Evolutionary conservation across 495 filamentous ascomycete genomes (phyloP).

Genomic region (Xylaria bambusicola): DNA sequence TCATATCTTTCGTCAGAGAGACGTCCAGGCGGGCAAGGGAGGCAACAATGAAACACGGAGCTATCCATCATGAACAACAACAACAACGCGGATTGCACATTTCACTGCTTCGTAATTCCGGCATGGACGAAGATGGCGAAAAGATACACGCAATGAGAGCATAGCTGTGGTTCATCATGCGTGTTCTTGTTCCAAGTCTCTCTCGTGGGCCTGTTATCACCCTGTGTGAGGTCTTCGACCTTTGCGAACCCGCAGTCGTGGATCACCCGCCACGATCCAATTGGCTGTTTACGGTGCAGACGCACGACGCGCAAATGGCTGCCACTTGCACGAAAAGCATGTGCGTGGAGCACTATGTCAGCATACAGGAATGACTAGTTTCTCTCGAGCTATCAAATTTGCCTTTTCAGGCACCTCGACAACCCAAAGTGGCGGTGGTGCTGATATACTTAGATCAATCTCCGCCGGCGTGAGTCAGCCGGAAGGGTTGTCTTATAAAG

Average conservation of each 20-base stretch:
- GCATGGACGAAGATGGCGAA: constrained; percentile 1
- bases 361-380: constrained; percentile 9
- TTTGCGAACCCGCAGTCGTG: constrained; percentile 31
- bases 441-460: constrained; percentile 1
- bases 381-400: constrained; percentile 9
- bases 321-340: constrained; percentile 22
- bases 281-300: constrained; percentile 27
- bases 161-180: neutral
- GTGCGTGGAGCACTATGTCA: constrained; percentile 12
- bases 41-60: constrained; percentile 3
- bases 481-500: neutral
- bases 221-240: constrained; percentile 17
- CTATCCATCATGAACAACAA: neutral
- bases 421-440: constrained; percentile 5
- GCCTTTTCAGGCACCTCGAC: constrained; percentile 11
- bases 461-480: constrained; percentile 3
- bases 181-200: constrained; percentile 1
- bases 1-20: neutral
- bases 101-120: neutral
- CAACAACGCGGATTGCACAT: neutral
- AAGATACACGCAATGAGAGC: too few relatives aligned
- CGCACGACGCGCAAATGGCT: constrained; percentile 22
- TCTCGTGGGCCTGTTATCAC: constrained; percentile 10
- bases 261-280: constrained; percentile 25
- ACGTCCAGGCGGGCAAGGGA: neutral